A percentile compares a stretch with the other conserved stretches of the same genome.
Conservation (phyloP, 306 rosid genomes). For the Sophora flavescens region DNA sequence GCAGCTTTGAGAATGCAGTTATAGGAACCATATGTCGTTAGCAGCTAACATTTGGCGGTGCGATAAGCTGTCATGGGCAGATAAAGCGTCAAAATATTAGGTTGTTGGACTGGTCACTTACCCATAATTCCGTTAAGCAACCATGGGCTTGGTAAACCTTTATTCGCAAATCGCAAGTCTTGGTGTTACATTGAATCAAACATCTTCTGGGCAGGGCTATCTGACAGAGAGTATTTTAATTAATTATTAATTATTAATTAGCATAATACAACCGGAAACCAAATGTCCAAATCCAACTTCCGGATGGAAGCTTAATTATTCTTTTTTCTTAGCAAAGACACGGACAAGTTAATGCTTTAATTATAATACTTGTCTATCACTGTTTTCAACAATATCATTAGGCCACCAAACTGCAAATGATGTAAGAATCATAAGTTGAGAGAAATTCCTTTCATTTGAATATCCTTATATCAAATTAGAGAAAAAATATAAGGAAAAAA, state of each 20-base stretch:
- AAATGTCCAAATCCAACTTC: constrained; percentile 15
- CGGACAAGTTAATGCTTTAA: constrained; percentile 28
- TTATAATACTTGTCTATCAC: constrained; percentile 11
- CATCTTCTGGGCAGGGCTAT: not conserved
- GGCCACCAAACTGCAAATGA: constrained; percentile 30
- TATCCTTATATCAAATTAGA: not conserved
- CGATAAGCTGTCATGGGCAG: not conserved
- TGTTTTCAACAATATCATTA: constrained; percentile 28
- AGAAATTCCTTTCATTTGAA: not conserved
- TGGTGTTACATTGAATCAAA: not conserved
- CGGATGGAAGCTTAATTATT: not conserved
- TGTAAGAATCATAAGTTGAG: not conserved
- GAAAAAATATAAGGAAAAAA: not conserved
- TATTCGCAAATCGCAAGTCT: not conserved
- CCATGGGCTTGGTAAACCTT: not conserved
- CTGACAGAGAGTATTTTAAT: not conserved
- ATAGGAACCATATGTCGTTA: not conserved
- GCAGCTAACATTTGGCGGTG: constrained; percentile 7
- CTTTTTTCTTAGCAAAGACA: constrained; percentile 1
- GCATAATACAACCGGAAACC: not conserved
- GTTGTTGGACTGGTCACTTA: constrained; percentile 1
- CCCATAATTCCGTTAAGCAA: not conserved
- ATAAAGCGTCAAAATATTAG: constrained; percentile 14
- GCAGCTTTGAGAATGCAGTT: too few relatives aligned
- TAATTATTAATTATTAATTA: not conserved